These are phyloP conservation scores for Lobosporangium transversale DNA, from an alignment of 192 early-diverging fungal genomes.

Conservation along the genomic window DNA sequence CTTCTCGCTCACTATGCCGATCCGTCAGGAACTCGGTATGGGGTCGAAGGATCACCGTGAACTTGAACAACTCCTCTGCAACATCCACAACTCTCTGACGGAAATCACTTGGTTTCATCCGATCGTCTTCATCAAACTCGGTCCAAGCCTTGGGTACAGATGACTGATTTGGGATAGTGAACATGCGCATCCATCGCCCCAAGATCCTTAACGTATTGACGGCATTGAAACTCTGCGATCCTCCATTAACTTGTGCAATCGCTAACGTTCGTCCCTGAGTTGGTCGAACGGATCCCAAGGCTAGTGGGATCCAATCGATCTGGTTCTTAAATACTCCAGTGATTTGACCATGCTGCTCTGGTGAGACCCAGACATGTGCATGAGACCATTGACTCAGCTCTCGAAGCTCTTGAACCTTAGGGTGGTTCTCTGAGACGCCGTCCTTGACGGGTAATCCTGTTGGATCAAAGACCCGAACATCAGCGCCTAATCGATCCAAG, in stretches of 20 bases:
- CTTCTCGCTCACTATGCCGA: slow-evolving; percentile 59
- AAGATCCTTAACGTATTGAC: slow-evolving; percentile 61
- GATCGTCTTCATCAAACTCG: slow-evolving; percentile 58
- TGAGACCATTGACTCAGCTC: slow-evolving; percentile 61
- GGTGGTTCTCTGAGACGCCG: slow-evolving; percentile 57
- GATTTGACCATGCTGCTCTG: slow-evolving; percentile 63
- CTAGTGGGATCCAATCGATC: slow-evolving; percentile 62
- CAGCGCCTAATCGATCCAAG: slow-evolving; percentile 59
- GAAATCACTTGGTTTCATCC: slow-evolving; percentile 54
- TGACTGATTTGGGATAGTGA: slow-evolving; percentile 62
- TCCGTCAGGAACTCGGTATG: slow-evolving; percentile 57
- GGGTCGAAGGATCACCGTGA: slow-evolving; percentile 52
- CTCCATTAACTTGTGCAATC: slow-evolving; percentile 59
- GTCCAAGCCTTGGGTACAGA: slow-evolving; percentile 68
- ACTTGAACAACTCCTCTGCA: slow-evolving; percentile 60
- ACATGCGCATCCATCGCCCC: slow-evolving; percentile 67
- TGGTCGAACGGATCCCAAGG: slow-evolving; percentile 55
- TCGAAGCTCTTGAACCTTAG: slow-evolving; percentile 60
- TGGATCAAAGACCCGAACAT: slow-evolving; percentile 61
- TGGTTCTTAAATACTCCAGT: slow-evolving; percentile 66
- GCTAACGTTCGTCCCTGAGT: slow-evolving; percentile 57
- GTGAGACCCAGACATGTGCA: slow-evolving; percentile 63
- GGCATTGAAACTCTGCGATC: slow-evolving; percentile 63
- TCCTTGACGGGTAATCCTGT: slow-evolving; percentile 62
- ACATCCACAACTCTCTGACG: slow-evolving; percentile 64